Base-by-base conservation (phyloP, 306 rosid species). In the Malus sieversii region DNA sequence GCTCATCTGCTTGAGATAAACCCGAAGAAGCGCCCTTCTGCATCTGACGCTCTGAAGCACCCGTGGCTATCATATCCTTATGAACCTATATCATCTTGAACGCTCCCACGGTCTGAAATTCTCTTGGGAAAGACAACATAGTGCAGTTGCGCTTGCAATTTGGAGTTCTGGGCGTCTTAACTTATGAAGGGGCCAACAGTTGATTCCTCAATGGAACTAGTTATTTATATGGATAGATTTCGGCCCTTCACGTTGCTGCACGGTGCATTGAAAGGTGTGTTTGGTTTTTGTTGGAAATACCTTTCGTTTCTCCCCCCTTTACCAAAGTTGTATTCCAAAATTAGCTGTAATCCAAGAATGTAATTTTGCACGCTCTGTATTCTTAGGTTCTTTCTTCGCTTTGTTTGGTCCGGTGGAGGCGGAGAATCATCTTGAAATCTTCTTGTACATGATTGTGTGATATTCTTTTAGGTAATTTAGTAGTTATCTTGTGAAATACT, bases 31-130 rank as follows among this genome's bases (percentile, higher is more conserved):
- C 93, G 99, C n/a, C 97, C 98, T 82, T 92, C 99, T 30, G 99
- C 99, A 23, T 25, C 86, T 0, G 97, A 96, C 82, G 99, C 98
- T 35, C 86, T 96, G 82, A 96, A 89, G 86, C 99, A 96, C 81
- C 98, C 98, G 1, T 96, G 99, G 99, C 82, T 96, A 53, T 96
- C 99, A 44, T 90, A 89, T 85, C 97, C 99, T 55, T 96, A 96
- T 9, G 99, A 96, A 66, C 99, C 99, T 22, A 89, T 96, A 83
- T 96, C 99, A 70, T 91, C 97, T 67, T 96, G 90, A 95, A 25
- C 32, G 1, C 27, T 35, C 30, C 12, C 18, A 72, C 74, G 52
- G 66, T 65, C 51, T 66, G 74, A 27, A 48, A 72, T n/a, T 63
- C 73, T 58, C 63, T 67, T 70, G 62, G 73, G 42, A 66, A 42